phyloP scores from a whole-genome alignment of 805 yeast species.

The Saccharomycopsis sp. region DNA sequence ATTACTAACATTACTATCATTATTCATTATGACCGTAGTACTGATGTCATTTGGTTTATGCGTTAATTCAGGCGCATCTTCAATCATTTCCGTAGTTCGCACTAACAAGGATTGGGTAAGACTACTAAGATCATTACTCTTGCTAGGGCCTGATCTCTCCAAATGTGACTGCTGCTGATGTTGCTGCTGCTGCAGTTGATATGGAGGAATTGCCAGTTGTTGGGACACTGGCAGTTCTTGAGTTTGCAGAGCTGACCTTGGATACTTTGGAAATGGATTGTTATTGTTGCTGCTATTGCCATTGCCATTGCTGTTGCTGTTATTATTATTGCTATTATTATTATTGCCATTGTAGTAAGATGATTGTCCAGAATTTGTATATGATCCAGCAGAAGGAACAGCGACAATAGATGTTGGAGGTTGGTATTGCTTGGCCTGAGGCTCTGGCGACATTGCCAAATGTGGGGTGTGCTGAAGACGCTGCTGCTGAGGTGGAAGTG shows the following conservation, averaged over 20 bases:
- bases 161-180: slow-evolving; percentile 7
- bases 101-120: slow-evolving; percentile 17
- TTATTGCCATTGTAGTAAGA: neutral
- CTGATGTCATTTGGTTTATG: neutral
- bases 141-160: neutral
- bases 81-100: slow-evolving; percentile 21
- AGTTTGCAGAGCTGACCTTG: neutral
- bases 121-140: slow-evolving; percentile 5
- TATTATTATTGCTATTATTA: too few relatives aligned
- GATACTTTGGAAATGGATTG: too few relatives aligned
- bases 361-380: neutral
- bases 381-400: neutral
- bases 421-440: neutral
- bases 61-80: slow-evolving; percentile 8
- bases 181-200: neutral
- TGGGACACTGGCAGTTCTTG: neutral
- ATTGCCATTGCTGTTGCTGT: too few relatives aligned
- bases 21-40: neutral
- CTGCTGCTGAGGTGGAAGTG: neutral
- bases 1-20: neutral
- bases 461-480: slow-evolving; percentile 2
- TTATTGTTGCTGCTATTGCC: too few relatives aligned
- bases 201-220: slow-evolving; percentile 1
- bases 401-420: neutral
- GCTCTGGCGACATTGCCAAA: neutral